These are phyloP conservation scores for Dactylellina haptotyla DNA, from an alignment of 2,329 filamentous ascomycete genomes.

Conservation along the genomic window DNA sequence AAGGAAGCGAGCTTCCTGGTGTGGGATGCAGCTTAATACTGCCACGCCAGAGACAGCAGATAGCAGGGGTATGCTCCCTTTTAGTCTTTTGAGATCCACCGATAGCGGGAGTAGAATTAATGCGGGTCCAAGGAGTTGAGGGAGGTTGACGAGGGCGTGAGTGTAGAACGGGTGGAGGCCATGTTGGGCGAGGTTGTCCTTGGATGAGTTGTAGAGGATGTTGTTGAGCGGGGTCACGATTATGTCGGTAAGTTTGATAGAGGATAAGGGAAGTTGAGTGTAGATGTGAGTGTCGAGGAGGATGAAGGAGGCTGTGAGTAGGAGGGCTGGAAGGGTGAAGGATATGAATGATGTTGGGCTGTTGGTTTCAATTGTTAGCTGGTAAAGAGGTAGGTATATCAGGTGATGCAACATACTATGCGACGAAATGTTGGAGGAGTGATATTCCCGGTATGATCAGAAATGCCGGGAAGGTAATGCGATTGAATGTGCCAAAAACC, in stretches of 20 bases:
- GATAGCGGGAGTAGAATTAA: conserved; percentile 63
- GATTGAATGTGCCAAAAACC: conserved; percentile 91
- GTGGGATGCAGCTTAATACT: conserved; percentile 58
- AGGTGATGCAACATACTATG: conserved; percentile 68
- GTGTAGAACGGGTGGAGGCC: conserved; percentile 68
- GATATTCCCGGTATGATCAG: conserved; percentile 83
- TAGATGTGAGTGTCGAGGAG: conserved; percentile 51
- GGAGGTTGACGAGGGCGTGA: conserved; percentile 66
- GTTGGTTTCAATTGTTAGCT: conserved; percentile 40
- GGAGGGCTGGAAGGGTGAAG: conserved; percentile 65
- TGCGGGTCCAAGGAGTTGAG: conserved; percentile 67
- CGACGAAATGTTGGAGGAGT: conserved; percentile 84
- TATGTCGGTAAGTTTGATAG: conserved; percentile 55
- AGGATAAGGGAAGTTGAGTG: conserved; percentile 27
- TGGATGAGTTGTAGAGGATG: conserved; percentile 65
- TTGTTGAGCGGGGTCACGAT: conserved; percentile 68
- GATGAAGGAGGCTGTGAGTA: conserved; percentile 71
- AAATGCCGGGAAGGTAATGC: conserved; percentile 96
- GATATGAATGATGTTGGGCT: conserved; percentile 63
- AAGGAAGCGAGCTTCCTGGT: conserved; percentile 68
- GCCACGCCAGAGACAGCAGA: conserved; percentile 57
- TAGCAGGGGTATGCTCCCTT: conserved; percentile 49
- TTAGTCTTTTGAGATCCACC: conserved; percentile 13
- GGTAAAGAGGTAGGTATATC: conserved; percentile 61
- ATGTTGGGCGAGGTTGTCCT: conserved; percentile 66